A percentile compares a stretch with the other conserved stretches of the same genome.
phyloP scores from a whole-genome alignment of 257 asterid genomes.

The Capsicum chinense region DNA sequence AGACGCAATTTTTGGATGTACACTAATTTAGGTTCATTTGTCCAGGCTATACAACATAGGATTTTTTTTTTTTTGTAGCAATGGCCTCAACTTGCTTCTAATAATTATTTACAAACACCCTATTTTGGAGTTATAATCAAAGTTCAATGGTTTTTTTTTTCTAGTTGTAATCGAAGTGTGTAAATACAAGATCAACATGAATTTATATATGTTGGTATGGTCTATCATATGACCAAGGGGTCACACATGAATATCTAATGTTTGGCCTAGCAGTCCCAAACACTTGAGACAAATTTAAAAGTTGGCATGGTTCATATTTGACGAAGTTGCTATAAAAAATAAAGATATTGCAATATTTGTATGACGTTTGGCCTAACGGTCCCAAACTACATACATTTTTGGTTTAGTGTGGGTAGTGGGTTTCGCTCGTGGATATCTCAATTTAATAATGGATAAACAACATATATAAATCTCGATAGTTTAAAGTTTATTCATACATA shows the following conservation, averaged over 20 bases:
- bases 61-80: neutral
- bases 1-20: constrained; percentile 25
- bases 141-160: neutral
- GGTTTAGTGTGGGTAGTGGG: too few species aligned
- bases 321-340: neutral
- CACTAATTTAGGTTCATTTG: constrained; percentile 22
- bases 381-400: neutral
- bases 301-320: neutral
- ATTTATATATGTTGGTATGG: too few species aligned
- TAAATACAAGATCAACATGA: too few species aligned
- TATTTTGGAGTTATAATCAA: neutral
- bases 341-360: neutral
- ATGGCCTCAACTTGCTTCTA: neutral
- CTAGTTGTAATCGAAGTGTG: too few species aligned
- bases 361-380: neutral
- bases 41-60: neutral
- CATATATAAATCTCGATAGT: too few species aligned
- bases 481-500: too few species aligned
- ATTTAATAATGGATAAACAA: too few species aligned
- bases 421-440: too few species aligned
- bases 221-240: too few species aligned
- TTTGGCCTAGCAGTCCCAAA: neutral
- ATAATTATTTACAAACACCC: neutral
- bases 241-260: neutral
- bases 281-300: neutral